A percentile compares a stretch with the other conserved stretches of the same genome.
phyloP scores from a whole-genome alignment of 805 yeast genomes.

The Kazachstania viticola region DNA sequence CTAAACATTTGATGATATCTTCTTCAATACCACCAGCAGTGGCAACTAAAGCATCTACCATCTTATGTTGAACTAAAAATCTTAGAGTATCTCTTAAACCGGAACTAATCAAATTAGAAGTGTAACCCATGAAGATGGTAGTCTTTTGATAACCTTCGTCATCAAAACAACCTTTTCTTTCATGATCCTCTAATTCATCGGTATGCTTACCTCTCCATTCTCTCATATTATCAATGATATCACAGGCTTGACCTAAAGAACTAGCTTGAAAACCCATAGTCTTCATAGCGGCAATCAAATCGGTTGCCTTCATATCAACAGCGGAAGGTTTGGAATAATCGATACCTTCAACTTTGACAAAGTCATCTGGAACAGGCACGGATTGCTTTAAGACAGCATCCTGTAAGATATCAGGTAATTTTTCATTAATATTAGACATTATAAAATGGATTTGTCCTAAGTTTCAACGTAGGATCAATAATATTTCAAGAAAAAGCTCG shows the following conservation, averaged over 20 bases:
- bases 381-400: slow-evolving; percentile 88
- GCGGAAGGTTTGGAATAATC: slow-evolving; percentile 77
- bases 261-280: slow-evolving; percentile 97
- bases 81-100: slow-evolving; percentile 88
- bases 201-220: slow-evolving; percentile 79
- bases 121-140: slow-evolving; percentile 90
- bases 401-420: slow-evolving; percentile 61
- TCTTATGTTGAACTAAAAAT: slow-evolving; percentile 83
- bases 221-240: slow-evolving; percentile 87
- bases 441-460: too few relatives aligned
- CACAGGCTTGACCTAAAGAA: slow-evolving; percentile 77
- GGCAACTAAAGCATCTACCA: slow-evolving; percentile 92
- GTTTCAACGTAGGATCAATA: too few relatives aligned
- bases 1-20: slow-evolving; percentile 90
- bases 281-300: slow-evolving; percentile 71
- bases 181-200: slow-evolving; percentile 57
- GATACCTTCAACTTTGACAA: slow-evolving; percentile 72
- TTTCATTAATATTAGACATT: slow-evolving; percentile 24
- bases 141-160: slow-evolving; percentile 69
- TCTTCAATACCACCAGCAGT: slow-evolving; percentile 98
- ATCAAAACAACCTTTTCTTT: slow-evolving; percentile 64
- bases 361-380: slow-evolving; percentile 72
- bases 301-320: slow-evolving; percentile 66
- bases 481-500: too few relatives aligned
- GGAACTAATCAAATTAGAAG: slow-evolving; percentile 89